These are phyloP conservation scores for Picochlorum sp. DNA, from an alignment of 139 green algal species.

Conservation along the genomic window DNA sequence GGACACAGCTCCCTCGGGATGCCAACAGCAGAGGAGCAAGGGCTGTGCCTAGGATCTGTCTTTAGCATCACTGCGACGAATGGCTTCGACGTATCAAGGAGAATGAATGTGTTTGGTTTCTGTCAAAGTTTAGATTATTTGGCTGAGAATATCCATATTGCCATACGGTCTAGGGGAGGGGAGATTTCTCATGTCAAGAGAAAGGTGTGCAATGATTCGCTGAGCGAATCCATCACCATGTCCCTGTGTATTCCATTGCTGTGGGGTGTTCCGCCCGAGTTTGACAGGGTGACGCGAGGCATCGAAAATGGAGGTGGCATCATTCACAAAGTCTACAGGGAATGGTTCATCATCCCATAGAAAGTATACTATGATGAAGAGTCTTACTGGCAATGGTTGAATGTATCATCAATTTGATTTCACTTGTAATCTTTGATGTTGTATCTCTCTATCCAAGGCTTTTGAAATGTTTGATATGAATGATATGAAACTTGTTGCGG, in stretches of 20 bases:
- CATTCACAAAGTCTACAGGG: background rate
- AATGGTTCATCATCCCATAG: slow-evolving; percentile 7
- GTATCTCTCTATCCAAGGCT: too few relatives aligned
- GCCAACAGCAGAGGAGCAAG: slow-evolving; percentile 54
- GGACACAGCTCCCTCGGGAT: slow-evolving; percentile 13
- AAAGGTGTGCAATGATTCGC: slow-evolving; percentile 28
- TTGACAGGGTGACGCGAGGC: slow-evolving; percentile 47
- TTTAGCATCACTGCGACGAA: slow-evolving; percentile 68
- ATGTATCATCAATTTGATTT: too few relatives aligned
- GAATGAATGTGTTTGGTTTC: slow-evolving; percentile 61
- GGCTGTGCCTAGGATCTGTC: slow-evolving; percentile 58
- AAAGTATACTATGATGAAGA: too few relatives aligned
- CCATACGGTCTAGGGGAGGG: slow-evolving; percentile 30
- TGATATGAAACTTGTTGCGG: too few relatives aligned
- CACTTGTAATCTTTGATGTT: too few relatives aligned
- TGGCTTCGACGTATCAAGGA: slow-evolving; percentile 42
- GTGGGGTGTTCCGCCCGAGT: slow-evolving; percentile 63
- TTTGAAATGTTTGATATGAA: too few relatives aligned
- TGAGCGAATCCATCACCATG: slow-evolving; percentile 57
- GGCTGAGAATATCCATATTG: slow-evolving; percentile 28
- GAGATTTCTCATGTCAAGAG: slow-evolving; percentile 41
- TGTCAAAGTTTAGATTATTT: slow-evolving; percentile 52
- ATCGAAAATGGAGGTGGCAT: slow-evolving; percentile 15
- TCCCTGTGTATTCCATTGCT: slow-evolving; percentile 62
- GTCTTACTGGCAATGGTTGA: too few relatives aligned